Base-by-base conservation (phyloP, 1,284 basidiomycete species). In the Golubevia pallescens region DNA sequence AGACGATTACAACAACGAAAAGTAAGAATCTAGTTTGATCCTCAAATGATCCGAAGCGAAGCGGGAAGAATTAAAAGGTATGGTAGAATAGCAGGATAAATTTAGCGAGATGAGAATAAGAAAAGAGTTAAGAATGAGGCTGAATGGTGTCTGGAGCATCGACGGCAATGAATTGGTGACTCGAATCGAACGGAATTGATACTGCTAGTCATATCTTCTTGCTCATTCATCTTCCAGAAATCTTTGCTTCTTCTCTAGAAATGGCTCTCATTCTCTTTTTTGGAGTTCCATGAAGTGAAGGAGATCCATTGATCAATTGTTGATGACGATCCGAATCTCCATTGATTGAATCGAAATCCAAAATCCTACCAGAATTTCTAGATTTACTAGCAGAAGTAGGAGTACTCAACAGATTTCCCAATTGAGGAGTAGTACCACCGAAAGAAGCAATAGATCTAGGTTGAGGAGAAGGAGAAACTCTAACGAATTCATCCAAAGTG, bases 401-500 rank as follows among this genome's bases (percentile, higher is more conserved):
- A 48, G 42, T 48, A 48, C 10, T 48, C 8, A 48, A 16, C 42
- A 48, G 42, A 13, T 16, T 16, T 13, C 42, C 42, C 16, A 48
- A 48, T 48, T 48, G 42, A 48, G 42, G 42, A 48, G 57, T 10
- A 28, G 24, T 61, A 58, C 57, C 51, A 61, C 38, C 34, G 42
- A 57, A 48, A 19, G 19, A n/a, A 54, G 59, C 16, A 61, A 34
- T 42, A 1, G 51, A 52, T 10, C 69, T 64, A 21, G 75, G 75
- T 57, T 77, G 74, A 1, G 75, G 75, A 21, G 58, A 61, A 6
- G 75, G 75, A 6, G 69, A 71, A 14, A 75, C 73, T 54, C 75
- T 74, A 21, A 77, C 67, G 32, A 75, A 77, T 10, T 48, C 42
- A 28, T 75, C 75, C n/a, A 71, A 71, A 38, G 75, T 75, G 66